Percentiles rank a stretch among this genome's conserved stretches.
phyloP scores from a whole-genome alignment of 495 filamentous ascomycete species.

The Penicillium canescens region DNA sequence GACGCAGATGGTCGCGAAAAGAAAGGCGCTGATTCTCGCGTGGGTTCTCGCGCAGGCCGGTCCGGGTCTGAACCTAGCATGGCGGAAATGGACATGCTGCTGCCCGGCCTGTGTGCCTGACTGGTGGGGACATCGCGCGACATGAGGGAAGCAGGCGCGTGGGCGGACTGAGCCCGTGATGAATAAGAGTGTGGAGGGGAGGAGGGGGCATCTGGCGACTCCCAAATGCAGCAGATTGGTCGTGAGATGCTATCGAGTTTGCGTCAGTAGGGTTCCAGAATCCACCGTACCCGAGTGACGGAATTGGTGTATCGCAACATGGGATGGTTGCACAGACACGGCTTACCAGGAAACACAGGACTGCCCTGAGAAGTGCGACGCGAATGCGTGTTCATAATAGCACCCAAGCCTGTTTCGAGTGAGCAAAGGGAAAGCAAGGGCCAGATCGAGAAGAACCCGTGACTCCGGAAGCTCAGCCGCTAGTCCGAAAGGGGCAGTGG shows the following conservation, averaged over 20 bases:
- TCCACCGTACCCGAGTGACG: background rate
- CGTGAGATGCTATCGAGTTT: slow-evolving; percentile 30
- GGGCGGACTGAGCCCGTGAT: slow-evolving; percentile 42
- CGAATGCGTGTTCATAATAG: slow-evolving; percentile 31
- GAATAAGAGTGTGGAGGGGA: slow-evolving; percentile 57
- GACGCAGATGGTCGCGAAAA: slow-evolving; percentile 56
- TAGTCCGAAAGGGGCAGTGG: slow-evolving; percentile 28
- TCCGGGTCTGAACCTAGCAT: slow-evolving; percentile 71
- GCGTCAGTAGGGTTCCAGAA: background rate
- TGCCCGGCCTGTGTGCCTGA: slow-evolving; percentile 56
- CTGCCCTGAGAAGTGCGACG: slow-evolving; percentile 40
- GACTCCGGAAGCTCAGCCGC: slow-evolving; percentile 42
- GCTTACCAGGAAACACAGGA: slow-evolving; percentile 39
- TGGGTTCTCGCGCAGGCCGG: slow-evolving; percentile 41
- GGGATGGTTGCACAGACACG: slow-evolving; percentile 4
- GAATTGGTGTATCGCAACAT: slow-evolving; percentile 1
- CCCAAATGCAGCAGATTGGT: slow-evolving; percentile 45
- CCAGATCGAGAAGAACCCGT: slow-evolving; percentile 38
- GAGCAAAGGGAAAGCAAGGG: slow-evolving; percentile 15
- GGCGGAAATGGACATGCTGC: slow-evolving; percentile 95
- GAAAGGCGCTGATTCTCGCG: slow-evolving; percentile 55
- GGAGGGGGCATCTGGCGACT: slow-evolving; percentile 59
- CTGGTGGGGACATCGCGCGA: slow-evolving; percentile 53
- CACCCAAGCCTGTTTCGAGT: slow-evolving; percentile 22
- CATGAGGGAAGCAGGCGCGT: slow-evolving; percentile 44